Evolutionary conservation across 1,284 basidiomycete species (phyloP).

Genomic region (Leccinum subrobustum): DNA sequence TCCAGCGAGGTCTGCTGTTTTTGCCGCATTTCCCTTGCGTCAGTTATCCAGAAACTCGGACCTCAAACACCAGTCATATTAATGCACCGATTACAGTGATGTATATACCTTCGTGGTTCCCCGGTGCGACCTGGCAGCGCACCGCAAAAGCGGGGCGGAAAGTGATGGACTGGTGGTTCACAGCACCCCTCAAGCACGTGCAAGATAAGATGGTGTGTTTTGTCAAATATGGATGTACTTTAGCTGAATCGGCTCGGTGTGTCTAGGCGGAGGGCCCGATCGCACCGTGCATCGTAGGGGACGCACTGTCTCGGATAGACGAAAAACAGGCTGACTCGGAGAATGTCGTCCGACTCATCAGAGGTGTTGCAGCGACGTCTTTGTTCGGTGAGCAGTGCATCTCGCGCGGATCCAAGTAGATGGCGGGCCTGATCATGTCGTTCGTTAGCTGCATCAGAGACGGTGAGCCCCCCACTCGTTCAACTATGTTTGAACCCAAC

Average conservation of each 20-base stretch:
- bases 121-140: slow-evolving; percentile 9
- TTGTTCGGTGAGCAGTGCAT: background rate
- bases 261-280: slow-evolving; percentile 2
- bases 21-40: slow-evolving; percentile 4
- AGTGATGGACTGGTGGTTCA: slow-evolving; percentile 12
- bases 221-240: background rate
- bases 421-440: background rate
- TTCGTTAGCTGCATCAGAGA: slow-evolving; percentile 10
- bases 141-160: slow-evolving; percentile 5
- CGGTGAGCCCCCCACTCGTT: background rate
- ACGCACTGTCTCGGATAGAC: slow-evolving; percentile 9
- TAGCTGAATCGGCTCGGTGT: background rate
- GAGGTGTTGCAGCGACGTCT: background rate
- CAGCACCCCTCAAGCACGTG: background rate
- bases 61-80: background rate
- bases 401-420: background rate
- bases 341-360: background rate
- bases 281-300: slow-evolving; percentile 8
- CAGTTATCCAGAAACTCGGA: background rate
- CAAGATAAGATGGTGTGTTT: slow-evolving; percentile 8
- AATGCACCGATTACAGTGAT: background rate
- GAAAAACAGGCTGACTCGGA: background rate
- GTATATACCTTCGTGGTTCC: slow-evolving; percentile 11
- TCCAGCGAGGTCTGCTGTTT: background rate
- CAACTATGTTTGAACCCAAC: background rate